A percentile compares a stretch with the other conserved stretches of the same genome.
phyloP scores from a whole-genome alignment of 2,329 filamentous ascomycete genomes.

The Zymoseptoria passerinii region DNA sequence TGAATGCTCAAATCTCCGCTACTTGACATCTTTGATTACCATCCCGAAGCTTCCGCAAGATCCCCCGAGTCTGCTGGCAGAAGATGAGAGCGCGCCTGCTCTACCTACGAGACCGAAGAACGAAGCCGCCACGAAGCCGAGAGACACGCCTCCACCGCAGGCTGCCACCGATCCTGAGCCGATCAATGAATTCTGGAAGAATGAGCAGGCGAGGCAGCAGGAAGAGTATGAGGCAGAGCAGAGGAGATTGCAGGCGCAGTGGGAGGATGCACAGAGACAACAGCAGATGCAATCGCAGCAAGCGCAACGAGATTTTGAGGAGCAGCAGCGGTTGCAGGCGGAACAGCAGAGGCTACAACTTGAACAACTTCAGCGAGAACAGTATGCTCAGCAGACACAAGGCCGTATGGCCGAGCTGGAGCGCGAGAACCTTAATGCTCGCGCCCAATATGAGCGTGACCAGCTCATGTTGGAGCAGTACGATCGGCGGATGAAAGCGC shows the following conservation, averaged over 20 bases:
- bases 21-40: conserved; percentile 90
- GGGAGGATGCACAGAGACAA: conserved; percentile 68
- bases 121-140: conserved; percentile 60
- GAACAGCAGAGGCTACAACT: conserved; percentile 89
- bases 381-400: conserved; percentile 88
- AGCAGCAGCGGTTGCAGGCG: conserved; percentile 77
- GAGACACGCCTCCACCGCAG: conserved; percentile 57
- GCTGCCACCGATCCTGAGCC: conserved; percentile 79
- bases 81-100: conserved; percentile 69
- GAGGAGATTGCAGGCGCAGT: conserved; percentile 75
- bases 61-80: conserved; percentile 76
- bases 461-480: conserved; percentile 96
- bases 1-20: conserved; percentile 94
- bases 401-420: conserved; percentile 93
- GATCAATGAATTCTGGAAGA: conserved; percentile 97
- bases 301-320: conserved; percentile 90
- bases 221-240: conserved; percentile 94
- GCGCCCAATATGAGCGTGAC: conserved; percentile 93
- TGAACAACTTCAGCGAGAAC: conserved; percentile 79
- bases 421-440: conserved; percentile 85
- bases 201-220: conserved; percentile 81
- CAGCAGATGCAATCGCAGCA: conserved; percentile 78
- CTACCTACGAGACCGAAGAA: conserved; percentile 65
- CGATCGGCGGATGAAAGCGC: conserved; percentile 80
- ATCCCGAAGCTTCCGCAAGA: conserved; percentile 94